Conservation (phyloP, 2,329 filamentous ascomycete genomes). For the Thermochaetoides dissita region DNA sequence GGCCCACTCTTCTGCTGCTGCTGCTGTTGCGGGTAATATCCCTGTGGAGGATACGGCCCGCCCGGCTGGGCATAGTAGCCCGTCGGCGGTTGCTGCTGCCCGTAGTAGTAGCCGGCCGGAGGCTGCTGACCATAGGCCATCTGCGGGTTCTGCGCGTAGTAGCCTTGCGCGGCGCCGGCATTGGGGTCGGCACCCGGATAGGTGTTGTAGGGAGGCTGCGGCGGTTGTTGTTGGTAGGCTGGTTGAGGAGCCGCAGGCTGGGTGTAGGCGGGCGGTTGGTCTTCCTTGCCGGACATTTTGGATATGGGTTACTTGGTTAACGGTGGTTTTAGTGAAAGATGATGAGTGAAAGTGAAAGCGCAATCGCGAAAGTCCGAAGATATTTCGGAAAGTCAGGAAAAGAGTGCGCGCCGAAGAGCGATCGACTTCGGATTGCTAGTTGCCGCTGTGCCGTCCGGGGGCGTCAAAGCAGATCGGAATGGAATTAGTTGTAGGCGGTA, state of each 20-base stretch:
- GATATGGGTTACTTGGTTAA: not conserved
- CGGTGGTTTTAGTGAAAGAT: not conserved
- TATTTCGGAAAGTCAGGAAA: too few relatives aligned
- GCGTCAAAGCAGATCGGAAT: too few relatives aligned
- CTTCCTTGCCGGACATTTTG: slow-evolving; percentile 32
- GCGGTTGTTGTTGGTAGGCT: slow-evolving; percentile 26
- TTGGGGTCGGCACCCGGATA: slow-evolving; percentile 11
- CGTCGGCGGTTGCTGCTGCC: slow-evolving; percentile 19
- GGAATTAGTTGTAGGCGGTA: too few relatives aligned
- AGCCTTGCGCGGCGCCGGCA: slow-evolving; percentile 7
- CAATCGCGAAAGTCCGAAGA: too few relatives aligned
- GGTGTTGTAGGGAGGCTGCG: slow-evolving; percentile 17
- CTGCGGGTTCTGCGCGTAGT: slow-evolving; percentile 19
- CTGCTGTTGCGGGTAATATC: slow-evolving; percentile 18
- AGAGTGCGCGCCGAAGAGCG: too few relatives aligned
- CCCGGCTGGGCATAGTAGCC: slow-evolving; percentile 23
- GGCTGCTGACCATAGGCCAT: slow-evolving; percentile 27
- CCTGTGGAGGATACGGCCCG: slow-evolving; percentile 22
- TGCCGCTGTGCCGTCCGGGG: too few relatives aligned
- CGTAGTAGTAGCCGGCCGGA: slow-evolving; percentile 26
- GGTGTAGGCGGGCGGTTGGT: slow-evolving; percentile 36
- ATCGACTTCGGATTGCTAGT: too few relatives aligned
- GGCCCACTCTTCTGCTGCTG: slow-evolving; percentile 17
- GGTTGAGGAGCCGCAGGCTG: slow-evolving; percentile 26
- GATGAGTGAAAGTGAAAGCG: too few relatives aligned